Percentiles rank a stretch among this genome's conserved stretches.
Conservation (phyloP, 345 rosid species). For the Hibiscus syriacus region DNA sequence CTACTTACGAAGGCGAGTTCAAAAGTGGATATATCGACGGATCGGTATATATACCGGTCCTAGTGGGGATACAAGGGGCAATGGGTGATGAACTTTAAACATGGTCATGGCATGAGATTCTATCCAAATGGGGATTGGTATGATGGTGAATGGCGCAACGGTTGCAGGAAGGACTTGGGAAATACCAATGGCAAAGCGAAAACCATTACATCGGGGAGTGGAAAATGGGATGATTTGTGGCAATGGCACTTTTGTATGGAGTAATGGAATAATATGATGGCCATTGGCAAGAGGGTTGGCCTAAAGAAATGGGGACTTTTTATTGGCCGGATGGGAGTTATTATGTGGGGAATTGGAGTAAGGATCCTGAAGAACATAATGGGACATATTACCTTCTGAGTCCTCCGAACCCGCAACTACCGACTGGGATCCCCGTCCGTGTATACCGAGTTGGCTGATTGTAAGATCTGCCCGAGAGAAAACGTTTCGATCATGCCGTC, state of each 20-base stretch:
- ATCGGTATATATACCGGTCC: constrained; percentile 56
- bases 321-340: constrained; percentile 77
- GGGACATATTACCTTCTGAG: constrained; percentile 66
- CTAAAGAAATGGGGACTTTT: constrained; percentile 69
- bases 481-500: constrained; percentile 69
- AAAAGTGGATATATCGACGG: constrained; percentile 89
- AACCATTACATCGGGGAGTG: constrained; percentile 62
- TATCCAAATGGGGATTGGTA: constrained; percentile 70
- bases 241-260: constrained; percentile 67
- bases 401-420: constrained; percentile 20
- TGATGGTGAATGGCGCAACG: constrained; percentile 88
- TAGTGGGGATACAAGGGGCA: constrained; percentile 63
- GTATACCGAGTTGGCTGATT: constrained; percentile 34
- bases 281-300: constrained; percentile 69
- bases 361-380: constrained; percentile 59
- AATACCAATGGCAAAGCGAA: constrained; percentile 61
- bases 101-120: constrained; percentile 59
- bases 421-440: constrained; percentile 76
- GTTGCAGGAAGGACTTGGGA: constrained; percentile 80
- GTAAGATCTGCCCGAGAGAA: constrained; percentile 49
- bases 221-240: constrained; percentile 69
- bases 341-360: constrained; percentile 84
- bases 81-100: constrained; percentile 90
- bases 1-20: constrained; percentile 86
- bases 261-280: constrained; percentile 61